These are phyloP conservation scores for Alternaria brassicae DNA, from an alignment of 2,329 filamentous ascomycete genomes.

Conservation along the genomic window DNA sequence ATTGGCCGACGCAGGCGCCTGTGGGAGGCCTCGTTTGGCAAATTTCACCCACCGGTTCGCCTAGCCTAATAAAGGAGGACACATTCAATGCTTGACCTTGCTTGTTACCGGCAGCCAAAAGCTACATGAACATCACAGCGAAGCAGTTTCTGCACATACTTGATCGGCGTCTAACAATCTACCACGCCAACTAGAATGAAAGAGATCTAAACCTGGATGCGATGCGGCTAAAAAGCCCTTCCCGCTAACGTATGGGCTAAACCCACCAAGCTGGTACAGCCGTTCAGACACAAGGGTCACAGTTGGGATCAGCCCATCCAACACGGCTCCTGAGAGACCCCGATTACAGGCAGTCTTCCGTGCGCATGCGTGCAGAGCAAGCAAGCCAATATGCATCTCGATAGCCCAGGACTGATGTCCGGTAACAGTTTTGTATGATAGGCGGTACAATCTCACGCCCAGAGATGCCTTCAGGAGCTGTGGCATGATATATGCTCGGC, in stretches of 20 bases:
- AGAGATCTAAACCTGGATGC: background rate
- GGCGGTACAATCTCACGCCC: slow-evolving; percentile 3
- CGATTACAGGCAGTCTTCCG: background rate
- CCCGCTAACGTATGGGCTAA: background rate
- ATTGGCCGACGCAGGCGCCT: slow-evolving; percentile 9
- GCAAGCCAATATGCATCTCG: background rate
- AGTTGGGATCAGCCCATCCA: slow-evolving; percentile 11
- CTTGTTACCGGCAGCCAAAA: background rate
- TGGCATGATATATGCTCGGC: slow-evolving; percentile 1
- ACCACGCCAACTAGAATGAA: background rate
- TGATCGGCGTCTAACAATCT: background rate
- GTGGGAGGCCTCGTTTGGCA: slow-evolving; percentile 1
- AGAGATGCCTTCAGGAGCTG: background rate
- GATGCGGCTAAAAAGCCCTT: background rate
- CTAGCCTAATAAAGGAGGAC: background rate
- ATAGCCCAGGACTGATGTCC: slow-evolving; percentile 8
- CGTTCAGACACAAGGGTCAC: slow-evolving; percentile 1
- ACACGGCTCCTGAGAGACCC: background rate
- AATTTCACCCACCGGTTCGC: slow-evolving; percentile 11
- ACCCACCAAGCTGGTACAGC: slow-evolving; percentile 12
- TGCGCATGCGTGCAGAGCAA: background rate
- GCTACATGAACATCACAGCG: background rate
- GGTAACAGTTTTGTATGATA: slow-evolving; percentile 2
- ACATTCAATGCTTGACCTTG: background rate
- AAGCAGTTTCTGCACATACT: background rate